Evolutionary conservation across 192 early-diverging fungal genomes (phyloP), one percentile per base, ranked within the genome.

Genomic region (Borealophlyctis nickersoniae): DNA sequence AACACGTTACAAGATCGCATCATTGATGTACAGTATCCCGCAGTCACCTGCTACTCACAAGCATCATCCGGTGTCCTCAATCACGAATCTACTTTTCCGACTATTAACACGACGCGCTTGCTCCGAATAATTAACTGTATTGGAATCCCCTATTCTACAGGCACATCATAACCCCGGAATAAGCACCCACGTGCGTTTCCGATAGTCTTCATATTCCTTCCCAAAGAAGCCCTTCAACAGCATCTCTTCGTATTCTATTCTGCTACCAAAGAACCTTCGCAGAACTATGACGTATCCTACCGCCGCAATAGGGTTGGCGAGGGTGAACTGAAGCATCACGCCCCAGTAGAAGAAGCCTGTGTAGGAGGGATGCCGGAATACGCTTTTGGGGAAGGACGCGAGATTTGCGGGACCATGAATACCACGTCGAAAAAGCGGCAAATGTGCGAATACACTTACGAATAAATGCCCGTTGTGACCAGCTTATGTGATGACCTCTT

Each of bases 331-430:
- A 19, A 88, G 82, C 24, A 87, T 85, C 11, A 89, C 49, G 2
- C 85, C 92, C 93, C 93, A 98, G 70, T 90, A 89, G 66, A 91
- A 97, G 71, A 96, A 98, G 30, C 90, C 93, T 63, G 94, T 91
- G 64, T 98, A 98, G 13, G 92, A 89, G 13, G 96, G 96, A 66
- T 98, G 96, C 24, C 96, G 86, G 69, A 95, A 84, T 28, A 85
- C 52, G 32, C 88, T 88, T 69, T 39, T 26, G 49, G 61, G 24
- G 30, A 39, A 61, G 27, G 49, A 73, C 52, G 55, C 30, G 4
- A 32, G 11, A 16, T 11, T 4, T 13, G 56, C 11, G 23, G 52
- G 24, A 50, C 53, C n/a, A n/a, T n/a, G n/a, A n/a, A n/a, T n/a
- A n/a, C n/a, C n/a, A n/a, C n/a, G n/a, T n/a, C n/a, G 45, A 16